Base-by-base conservation (phyloP, 495 filamentous ascomycete genomes). In the Penicillium verhagenii region DNA sequence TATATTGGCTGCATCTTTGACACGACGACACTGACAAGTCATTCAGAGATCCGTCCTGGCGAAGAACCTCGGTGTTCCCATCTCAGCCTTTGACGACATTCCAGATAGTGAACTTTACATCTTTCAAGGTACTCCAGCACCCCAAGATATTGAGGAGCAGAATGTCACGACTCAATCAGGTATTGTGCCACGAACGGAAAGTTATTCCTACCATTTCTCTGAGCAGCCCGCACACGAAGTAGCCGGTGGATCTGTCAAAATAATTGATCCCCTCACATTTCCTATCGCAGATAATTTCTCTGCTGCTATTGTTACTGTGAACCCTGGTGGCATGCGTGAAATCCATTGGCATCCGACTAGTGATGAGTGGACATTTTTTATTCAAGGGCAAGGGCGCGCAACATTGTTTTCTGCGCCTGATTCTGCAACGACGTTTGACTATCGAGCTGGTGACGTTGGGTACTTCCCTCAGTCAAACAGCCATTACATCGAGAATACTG, bases 361-460 rank as follows among this genome's bases (percentile, higher is more conserved):
- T 20, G 88, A 91, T 66, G 88, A 91, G 60, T 92, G 86, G 87
- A 81, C 79, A 1, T 92, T 87, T 71, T 91, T 91, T 72, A 79
- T 91, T 43, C 66, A 79, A 24, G 88, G 89, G 0, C 75, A 77
- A 0, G 89, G 80, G 0, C 79, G 89, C 4, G 84, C 87, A 13
- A 90, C 87, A 0, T 70, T 90, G 5, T 90, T 83, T 64, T 69
- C 74, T 5, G 83, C 87, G 0, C 79, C 83, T 0, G 64, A 68
- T 0, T 64, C 75, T 2, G 79, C 87, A 1, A 77, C 79, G 9
- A 91, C 88, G 0, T 93, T 91, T 64, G 88, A 93, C 66, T 91
- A 85, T 65, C 74, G 76, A 18, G 79, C 83, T n/a, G 88, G 88
- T 24, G 89, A 89, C 52, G 85, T 89, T 0, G 87, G 80, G 0